phyloP scores from a whole-genome alignment of 495 filamentous ascomycete genomes.

The Corynascus novoguineensis region DNA sequence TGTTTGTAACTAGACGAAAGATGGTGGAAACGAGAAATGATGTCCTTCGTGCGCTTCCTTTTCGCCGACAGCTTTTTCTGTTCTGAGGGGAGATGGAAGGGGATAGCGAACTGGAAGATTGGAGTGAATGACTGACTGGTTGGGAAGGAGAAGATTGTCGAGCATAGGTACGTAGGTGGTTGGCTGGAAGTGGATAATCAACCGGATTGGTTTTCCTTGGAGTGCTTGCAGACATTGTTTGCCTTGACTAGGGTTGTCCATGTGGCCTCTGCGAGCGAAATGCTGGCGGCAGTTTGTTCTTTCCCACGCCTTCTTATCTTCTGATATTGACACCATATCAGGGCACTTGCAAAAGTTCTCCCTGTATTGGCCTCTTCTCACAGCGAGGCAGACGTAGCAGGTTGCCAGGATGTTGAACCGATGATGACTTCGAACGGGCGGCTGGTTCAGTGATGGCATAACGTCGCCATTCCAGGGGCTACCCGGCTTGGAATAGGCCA shows the following conservation, averaged over 20 bases:
- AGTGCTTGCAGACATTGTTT: not conserved
- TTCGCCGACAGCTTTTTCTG: not conserved
- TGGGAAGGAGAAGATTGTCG: not conserved
- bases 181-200: constrained; percentile 16
- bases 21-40: not conserved
- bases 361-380: too few species aligned
- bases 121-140: not conserved
- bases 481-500: not conserved
- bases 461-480: not conserved
- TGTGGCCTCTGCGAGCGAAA: not conserved
- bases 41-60: too few species aligned
- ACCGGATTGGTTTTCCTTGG: constrained; percentile 21
- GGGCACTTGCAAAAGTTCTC: too few species aligned
- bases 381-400: too few species aligned
- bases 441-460: not conserved
- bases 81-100: too few species aligned
- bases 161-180: too few species aligned
- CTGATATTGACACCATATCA: too few species aligned
- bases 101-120: not conserved
- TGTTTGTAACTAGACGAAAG: constrained; percentile 7
- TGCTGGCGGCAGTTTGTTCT: not conserved
- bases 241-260: not conserved
- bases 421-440: too few species aligned
- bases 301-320: too few species aligned
- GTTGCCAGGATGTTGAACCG: too few species aligned